Conservation (phyloP, 2,329 filamentous ascomycete genomes). For the Cytospora chrysosperma region DNA sequence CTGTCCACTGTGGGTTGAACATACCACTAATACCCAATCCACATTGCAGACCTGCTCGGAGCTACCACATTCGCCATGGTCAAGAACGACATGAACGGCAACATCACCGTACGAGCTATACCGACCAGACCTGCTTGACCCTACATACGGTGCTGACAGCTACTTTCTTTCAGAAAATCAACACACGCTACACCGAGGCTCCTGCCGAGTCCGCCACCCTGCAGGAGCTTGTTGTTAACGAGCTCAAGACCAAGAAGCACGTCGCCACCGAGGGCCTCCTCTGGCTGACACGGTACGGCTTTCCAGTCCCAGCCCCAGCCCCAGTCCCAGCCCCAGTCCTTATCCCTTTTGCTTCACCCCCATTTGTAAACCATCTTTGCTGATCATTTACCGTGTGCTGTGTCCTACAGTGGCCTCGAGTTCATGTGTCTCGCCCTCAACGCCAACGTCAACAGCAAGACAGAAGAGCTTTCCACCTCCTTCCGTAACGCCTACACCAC, state of each 20-base stretch:
- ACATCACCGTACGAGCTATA: constrained; percentile 69
- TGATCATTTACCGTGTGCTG: background rate
- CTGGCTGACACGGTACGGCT: constrained; percentile 78
- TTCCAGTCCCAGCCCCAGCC: background rate
- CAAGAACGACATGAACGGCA: constrained; percentile 87
- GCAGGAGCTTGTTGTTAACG: constrained; percentile 81
- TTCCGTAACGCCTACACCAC: constrained; percentile 82
- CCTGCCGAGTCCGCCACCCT: constrained; percentile 79
- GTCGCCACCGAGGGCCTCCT: constrained; percentile 83
- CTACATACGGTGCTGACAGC: background rate
- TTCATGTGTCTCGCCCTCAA: constrained; percentile 86
- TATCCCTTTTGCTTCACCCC: background rate
- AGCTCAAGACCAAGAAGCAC: constrained; percentile 88
- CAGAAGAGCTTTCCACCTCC: constrained; percentile 77
- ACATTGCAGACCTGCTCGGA: constrained; percentile 57
- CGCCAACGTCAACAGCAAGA: constrained; percentile 67
- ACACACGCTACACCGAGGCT: constrained; percentile 74
- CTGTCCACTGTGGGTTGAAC: background rate
- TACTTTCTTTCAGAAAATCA: constrained; percentile 68
- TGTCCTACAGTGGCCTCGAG: constrained; percentile 81
- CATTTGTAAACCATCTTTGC: background rate
- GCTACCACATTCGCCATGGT: constrained; percentile 82
- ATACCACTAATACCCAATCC: constrained; percentile 4
- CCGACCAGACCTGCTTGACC: background rate
- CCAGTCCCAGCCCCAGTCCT: background rate